Percentiles rank a stretch among this genome's conserved stretches.
phyloP scores from a whole-genome alignment of 257 asterid species.

The Craterostigma plantagineum region DNA sequence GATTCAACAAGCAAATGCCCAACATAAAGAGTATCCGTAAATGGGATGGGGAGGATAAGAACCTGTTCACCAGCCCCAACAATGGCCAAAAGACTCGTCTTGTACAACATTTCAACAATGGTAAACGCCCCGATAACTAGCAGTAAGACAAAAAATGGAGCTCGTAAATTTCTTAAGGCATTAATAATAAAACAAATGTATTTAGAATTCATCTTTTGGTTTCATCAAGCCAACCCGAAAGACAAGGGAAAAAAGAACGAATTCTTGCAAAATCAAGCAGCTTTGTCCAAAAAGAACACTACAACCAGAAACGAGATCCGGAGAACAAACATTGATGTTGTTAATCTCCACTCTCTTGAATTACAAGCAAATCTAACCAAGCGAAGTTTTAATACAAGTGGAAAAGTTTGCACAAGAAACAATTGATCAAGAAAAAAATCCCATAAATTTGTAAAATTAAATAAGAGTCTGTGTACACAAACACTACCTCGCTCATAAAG shows the following conservation, averaged over 20 bases:
- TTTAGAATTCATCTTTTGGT: too few relatives aligned
- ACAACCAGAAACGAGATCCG: too few relatives aligned
- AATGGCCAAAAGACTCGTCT: constrained; percentile 66
- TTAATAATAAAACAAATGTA: background rate
- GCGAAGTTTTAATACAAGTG: too few relatives aligned
- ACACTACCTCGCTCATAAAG: constrained; percentile 60
- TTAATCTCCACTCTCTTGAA: too few relatives aligned
- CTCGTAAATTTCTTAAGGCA: background rate
- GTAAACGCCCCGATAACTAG: constrained; percentile 70
- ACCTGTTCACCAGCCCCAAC: constrained; percentile 99
- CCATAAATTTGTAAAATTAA: background rate
- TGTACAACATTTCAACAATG: constrained; percentile 76
- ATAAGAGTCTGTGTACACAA: background rate
- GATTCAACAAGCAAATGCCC: constrained; percentile 6
- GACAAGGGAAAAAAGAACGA: too few relatives aligned
- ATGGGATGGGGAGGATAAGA: constrained; percentile 5
- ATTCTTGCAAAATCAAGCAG: too few relatives aligned
- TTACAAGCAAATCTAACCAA: too few relatives aligned
- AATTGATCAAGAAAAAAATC: too few relatives aligned
- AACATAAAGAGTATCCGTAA: background rate
- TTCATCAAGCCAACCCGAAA: too few relatives aligned
- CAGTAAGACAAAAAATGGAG: constrained; percentile 8
- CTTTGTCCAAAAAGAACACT: too few relatives aligned
- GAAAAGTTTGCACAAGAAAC: too few relatives aligned
- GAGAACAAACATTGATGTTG: too few relatives aligned